Evolutionary conservation across 495 filamentous ascomycete species (phyloP).

Genomic region (Aspergillus funiculosus): DNA sequence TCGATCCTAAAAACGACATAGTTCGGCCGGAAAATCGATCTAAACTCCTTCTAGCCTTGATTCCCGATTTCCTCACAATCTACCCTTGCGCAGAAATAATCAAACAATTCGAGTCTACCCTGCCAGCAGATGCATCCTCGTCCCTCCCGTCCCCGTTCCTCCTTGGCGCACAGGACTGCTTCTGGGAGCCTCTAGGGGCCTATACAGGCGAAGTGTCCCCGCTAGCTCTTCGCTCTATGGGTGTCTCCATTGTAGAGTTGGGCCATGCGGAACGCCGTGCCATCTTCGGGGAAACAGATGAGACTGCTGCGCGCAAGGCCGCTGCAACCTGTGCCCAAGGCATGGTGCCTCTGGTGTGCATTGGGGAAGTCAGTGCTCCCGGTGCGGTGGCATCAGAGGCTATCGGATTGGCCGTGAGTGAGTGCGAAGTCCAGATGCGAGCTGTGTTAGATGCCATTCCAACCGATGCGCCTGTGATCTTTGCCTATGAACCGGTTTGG

Average conservation of each 20-base stretch:
- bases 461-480: slow-evolving; percentile 58
- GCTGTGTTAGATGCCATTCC: slow-evolving; percentile 55
- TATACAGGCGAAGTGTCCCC: slow-evolving; percentile 77
- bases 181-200: slow-evolving; percentile 54
- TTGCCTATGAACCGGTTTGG: slow-evolving; percentile 89
- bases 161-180: slow-evolving; percentile 72
- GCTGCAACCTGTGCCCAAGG: slow-evolving; percentile 58
- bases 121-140: slow-evolving; percentile 23
- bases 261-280: slow-evolving; percentile 71
- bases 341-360: slow-evolving; percentile 72
- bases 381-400: slow-evolving; percentile 46
- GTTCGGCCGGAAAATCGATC: slow-evolving; percentile 46
- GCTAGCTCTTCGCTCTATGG: slow-evolving; percentile 54
- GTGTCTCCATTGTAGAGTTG: slow-evolving; percentile 65
- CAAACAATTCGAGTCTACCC: slow-evolving; percentile 27
- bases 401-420: slow-evolving; percentile 53
- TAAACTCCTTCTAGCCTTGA: slow-evolving; percentile 81
- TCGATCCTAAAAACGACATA: slow-evolving; percentile 39
- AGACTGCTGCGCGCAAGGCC: slow-evolving; percentile 57
- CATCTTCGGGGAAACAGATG: slow-evolving; percentile 67
- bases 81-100: slow-evolving; percentile 51
- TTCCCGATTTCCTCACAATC: slow-evolving; percentile 70
- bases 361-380: slow-evolving; percentile 58
- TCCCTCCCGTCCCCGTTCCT: slow-evolving; percentile 40
- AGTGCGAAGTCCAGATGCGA: slow-evolving; percentile 59